These are phyloP conservation scores for Ophiocordyceps camponoti-floridani DNA, from an alignment of 2,329 filamentous ascomycete species.

Conservation along the genomic window DNA sequence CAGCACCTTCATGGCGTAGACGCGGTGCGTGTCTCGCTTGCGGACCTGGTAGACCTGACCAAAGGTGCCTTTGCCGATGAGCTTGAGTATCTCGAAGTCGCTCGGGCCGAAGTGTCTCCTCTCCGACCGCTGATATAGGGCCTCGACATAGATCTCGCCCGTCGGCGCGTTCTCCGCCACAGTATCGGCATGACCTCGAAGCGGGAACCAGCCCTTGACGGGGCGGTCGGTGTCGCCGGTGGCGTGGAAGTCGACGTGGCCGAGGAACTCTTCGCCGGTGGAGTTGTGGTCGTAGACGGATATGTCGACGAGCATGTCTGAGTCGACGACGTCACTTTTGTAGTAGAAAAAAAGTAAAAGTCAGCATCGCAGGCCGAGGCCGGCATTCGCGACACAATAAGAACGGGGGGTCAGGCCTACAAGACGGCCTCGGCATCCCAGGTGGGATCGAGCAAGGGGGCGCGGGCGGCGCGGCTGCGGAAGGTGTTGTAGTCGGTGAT, in stretches of 20 bases:
- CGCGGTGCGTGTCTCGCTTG: conserved; percentile 88
- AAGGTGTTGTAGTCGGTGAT: conserved; percentile 45
- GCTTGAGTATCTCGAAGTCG: conserved; percentile 87
- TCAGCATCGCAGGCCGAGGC: no score
- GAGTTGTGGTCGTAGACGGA: conserved; percentile 77
- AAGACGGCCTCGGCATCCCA: conserved; percentile 95
- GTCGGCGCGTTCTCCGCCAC: conserved; percentile 54
- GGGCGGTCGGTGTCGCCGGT: conserved; percentile 48
- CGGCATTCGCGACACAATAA: no score
- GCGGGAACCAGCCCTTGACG: conserved; percentile 68
- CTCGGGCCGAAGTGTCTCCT: conserved; percentile 86
- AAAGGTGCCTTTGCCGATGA: conserved; percentile 96
- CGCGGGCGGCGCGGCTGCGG: conserved; percentile 36
- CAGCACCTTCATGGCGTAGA: conserved; percentile 98
- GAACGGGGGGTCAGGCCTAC: no score
- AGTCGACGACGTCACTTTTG: conserved; percentile 86
- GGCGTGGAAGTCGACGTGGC: conserved; percentile 68
- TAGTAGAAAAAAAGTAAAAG: no score
- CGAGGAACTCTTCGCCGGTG: conserved; percentile 76
- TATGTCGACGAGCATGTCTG: conserved; percentile 77
- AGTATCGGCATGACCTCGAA: conserved; percentile 60
- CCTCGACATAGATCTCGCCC: conserved; percentile 78
- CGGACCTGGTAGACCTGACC: conserved; percentile 96
- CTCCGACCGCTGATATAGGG: conserved; percentile 70
- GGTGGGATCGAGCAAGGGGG: conserved; percentile 60